These are phyloP conservation scores for Podaxis rugospora DNA, from an alignment of 768 basidiomycete genomes.

Conservation along the genomic window DNA sequence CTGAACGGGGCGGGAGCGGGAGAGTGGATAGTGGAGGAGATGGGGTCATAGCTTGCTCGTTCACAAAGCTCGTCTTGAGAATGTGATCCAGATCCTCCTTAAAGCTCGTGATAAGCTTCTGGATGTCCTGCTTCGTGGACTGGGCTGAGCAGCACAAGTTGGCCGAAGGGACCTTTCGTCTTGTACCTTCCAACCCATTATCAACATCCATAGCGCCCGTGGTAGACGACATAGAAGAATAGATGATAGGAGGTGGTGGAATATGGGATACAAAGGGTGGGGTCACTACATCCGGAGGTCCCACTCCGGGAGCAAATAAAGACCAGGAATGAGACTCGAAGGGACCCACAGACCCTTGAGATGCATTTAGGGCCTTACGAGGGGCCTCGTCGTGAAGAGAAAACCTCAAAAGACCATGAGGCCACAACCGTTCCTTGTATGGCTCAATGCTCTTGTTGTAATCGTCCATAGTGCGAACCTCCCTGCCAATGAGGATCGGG, in stretches of 20 bases:
- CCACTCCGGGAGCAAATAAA: conserved; percentile 3
- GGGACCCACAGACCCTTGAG: background rate
- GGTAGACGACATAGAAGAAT: conserved; percentile 23
- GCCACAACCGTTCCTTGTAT: conserved; percentile 48
- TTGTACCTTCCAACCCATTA: conserved; percentile 14
- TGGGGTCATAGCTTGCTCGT: background rate
- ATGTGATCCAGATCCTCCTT: conserved; percentile 15
- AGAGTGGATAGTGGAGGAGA: conserved; percentile 8
- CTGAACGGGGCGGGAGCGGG: background rate
- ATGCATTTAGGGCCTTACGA: conserved; percentile 26
- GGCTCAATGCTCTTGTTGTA: conserved; percentile 48
- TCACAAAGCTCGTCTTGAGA: conserved; percentile 1
- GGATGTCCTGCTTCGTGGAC: conserved; percentile 19
- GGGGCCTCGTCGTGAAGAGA: conserved; percentile 49
- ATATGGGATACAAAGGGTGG: conserved; percentile 24
- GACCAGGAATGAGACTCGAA: background rate
- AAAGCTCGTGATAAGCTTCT: conserved; percentile 18
- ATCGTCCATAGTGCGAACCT: conserved; percentile 55
- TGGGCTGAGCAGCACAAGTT: conserved; percentile 16
- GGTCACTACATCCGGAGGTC: conserved; percentile 16
- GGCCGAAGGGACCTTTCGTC: conserved; percentile 17
- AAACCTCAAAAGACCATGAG: conserved; percentile 59
- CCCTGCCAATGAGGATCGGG: conserved; percentile 58
- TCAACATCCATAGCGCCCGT: conserved; percentile 14
- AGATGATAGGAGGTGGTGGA: conserved; percentile 32